These are phyloP conservation scores for Harrya chromipes DNA, from an alignment of 768 basidiomycete species.

Conservation along the genomic window DNA sequence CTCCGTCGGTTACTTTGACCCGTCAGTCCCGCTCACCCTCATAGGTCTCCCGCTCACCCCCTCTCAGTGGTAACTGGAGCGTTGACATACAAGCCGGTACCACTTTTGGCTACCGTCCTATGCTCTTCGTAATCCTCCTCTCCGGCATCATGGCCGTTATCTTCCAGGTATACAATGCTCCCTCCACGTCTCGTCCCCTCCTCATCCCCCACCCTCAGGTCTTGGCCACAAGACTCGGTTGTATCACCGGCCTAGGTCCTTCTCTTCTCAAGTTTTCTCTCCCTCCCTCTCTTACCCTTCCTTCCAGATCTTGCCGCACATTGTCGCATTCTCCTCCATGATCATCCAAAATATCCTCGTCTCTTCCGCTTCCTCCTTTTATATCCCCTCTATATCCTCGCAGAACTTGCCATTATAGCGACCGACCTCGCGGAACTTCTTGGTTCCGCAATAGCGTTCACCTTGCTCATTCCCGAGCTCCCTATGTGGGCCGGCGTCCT, in stretches of 20 bases:
- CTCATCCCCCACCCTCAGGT: slow-evolving; percentile 16
- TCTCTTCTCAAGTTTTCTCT: too few relatives aligned
- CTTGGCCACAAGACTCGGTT: slow-evolving; percentile 43
- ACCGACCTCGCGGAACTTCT: slow-evolving; percentile 62
- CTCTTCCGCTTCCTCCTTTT: slow-evolving; percentile 39
- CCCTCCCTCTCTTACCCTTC: background rate
- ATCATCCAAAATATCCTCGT: slow-evolving; percentile 38
- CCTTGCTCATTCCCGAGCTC: slow-evolving; percentile 47
- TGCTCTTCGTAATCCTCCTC: slow-evolving; percentile 46
- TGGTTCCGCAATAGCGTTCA: slow-evolving; percentile 57
- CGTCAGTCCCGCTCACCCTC: slow-evolving; percentile 11
- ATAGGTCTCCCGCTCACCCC: background rate
- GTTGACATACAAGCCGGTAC: slow-evolving; percentile 43
- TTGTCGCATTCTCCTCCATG: slow-evolving; percentile 45
- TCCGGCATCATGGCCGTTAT: slow-evolving; percentile 44
- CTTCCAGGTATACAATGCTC: slow-evolving; percentile 30
- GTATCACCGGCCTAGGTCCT: slow-evolving; percentile 26
- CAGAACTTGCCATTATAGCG: slow-evolving; percentile 52
- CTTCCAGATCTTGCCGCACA: slow-evolving; percentile 44
- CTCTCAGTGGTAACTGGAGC: slow-evolving; percentile 39
- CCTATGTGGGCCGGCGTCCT: slow-evolving; percentile 50
- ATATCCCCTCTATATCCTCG: slow-evolving; percentile 43
- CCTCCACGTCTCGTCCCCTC: background rate
- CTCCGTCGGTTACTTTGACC: slow-evolving; percentile 37
- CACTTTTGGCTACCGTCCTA: slow-evolving; percentile 41